A percentile compares a stretch with the other conserved stretches of the same genome.
Conservation (phyloP, 495 filamentous ascomycete species). For the Aspergillus asperescens region DNA sequence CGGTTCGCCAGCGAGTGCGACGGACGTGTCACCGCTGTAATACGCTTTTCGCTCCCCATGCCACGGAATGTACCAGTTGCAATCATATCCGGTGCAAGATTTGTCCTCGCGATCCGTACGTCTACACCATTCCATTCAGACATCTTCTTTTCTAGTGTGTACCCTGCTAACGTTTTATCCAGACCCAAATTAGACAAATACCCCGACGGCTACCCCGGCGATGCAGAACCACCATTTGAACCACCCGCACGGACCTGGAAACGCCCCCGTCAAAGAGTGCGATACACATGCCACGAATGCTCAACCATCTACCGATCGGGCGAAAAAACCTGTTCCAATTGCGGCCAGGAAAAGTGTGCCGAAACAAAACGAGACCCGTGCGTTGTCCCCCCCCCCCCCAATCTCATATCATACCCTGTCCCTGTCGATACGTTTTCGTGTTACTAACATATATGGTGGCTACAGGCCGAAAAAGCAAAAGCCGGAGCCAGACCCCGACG, state of each 20-base stretch:
- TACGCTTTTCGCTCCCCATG: constrained; percentile 51
- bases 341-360: constrained; percentile 51
- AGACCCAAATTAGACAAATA: constrained; percentile 69
- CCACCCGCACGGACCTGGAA: constrained; percentile 37
- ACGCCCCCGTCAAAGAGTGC: constrained; percentile 42
- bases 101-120: constrained; percentile 80
- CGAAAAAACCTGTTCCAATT: constrained; percentile 52
- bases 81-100: constrained; percentile 72
- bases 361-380: constrained; percentile 49
- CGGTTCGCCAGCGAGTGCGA: constrained; percentile 62
- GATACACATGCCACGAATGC: constrained; percentile 64
- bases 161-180: not conserved
- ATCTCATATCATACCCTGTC: not conserved
- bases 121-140: no score
- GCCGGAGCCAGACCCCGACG: constrained; percentile 59
- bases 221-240: constrained; percentile 41
- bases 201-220: constrained; percentile 72
- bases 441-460: constrained; percentile 22
- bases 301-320: constrained; percentile 45
- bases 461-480: constrained; percentile 54
- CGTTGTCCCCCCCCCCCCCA: constrained; percentile 19
- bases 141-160: no score
- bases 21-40: constrained; percentile 74
- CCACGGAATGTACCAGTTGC: constrained; percentile 65
- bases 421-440: not conserved